Base-by-base conservation (phyloP, 106 monocot genomes). In the Platanthera zijinensis region DNA sequence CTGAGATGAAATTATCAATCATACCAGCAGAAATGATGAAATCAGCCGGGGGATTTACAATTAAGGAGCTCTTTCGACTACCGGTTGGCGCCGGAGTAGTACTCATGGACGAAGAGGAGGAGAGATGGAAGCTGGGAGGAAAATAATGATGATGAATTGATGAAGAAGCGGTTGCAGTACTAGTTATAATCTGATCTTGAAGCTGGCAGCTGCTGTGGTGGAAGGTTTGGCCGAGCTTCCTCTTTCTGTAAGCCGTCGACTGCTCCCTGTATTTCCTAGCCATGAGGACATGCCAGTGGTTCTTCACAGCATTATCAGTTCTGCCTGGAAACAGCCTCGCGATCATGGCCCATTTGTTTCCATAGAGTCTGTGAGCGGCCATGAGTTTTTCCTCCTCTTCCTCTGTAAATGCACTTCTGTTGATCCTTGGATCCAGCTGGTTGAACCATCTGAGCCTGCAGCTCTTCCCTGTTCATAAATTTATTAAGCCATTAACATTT, bases 371-470 rank as follows among this genome's bases (percentile, higher is more conserved):
- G 50, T 77, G 77, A 19, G 77, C 77, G 6, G 77, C 77, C 66
- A 77, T 64, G 21, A 77, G 77, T 14, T 77, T 77, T 67, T 77
- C 77, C 11, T 77, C 77, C 22, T 77, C 77, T 28, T 77, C 77
- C 46, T 77, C 77, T 8, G 62, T 67, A 51, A 77, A 77, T 7
- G 77, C 77, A 18, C 48, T 77, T 12, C 66, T 64, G 14, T 77
- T 77, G 22, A 77, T 77, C 77, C 77, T 77, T 10, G 77, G 77
- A 15, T 77, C 77, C 25, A 77, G 77, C 64, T 77, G 77, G 64
- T 77, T 77, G 77, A 77, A 77, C 77, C 77, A 77, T 67, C 77
- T 77, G 0, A 77, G 77, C 63, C 77, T 66, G n/a, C 77, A 77
- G 15, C 77, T 77, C n/a, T 77, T 77, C 64, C 78, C 78, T 78